Conservation (phyloP, 2,329 filamentous ascomycete species). For the Raffaelea ambrosiae region DNA sequence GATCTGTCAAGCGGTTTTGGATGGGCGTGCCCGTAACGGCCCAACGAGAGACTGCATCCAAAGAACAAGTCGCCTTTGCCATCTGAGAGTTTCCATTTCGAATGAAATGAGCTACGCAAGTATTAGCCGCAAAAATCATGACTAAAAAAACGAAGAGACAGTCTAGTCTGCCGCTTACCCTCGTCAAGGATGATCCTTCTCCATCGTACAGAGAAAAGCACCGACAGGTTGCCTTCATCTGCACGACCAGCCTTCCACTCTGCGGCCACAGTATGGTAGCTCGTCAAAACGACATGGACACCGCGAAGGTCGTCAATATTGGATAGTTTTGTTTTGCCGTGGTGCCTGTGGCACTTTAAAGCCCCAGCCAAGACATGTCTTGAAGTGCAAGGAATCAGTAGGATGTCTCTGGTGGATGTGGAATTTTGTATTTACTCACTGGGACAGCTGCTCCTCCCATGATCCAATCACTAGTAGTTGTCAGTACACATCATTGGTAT, state of each 20-base stretch:
- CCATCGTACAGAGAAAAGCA: conserved; percentile 27
- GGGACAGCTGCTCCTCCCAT: conserved; percentile 27
- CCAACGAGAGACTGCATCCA: conserved; percentile 24
- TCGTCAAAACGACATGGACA: conserved; percentile 26
- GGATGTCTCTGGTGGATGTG: no score
- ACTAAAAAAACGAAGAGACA: no score
- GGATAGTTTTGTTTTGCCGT: conserved; percentile 18
- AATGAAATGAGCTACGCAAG: conserved; percentile 31
- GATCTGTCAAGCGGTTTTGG: conserved; percentile 34
- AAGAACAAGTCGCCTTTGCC: conserved; percentile 26
- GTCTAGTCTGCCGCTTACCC: no score
- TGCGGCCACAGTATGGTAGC: conserved; percentile 29
- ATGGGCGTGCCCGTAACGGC: conserved; percentile 38
- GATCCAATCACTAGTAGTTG: conserved; percentile 24
- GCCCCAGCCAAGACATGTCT: conserved; percentile 19
- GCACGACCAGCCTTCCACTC: conserved; percentile 21
- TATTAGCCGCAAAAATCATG: no score
- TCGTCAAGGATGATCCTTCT: conserved; percentile 30
- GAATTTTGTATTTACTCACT: conserved; percentile 13
- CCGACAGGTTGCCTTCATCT: neutral
- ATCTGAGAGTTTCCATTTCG: conserved; percentile 25
- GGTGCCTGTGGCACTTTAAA: conserved; percentile 20
- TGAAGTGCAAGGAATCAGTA: no score
- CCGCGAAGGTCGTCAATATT: conserved; percentile 9
- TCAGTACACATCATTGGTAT: neutral